Conservation (phyloP, 192 early-diverging fungal species). For the Umbelopsis vinacea region DNA sequence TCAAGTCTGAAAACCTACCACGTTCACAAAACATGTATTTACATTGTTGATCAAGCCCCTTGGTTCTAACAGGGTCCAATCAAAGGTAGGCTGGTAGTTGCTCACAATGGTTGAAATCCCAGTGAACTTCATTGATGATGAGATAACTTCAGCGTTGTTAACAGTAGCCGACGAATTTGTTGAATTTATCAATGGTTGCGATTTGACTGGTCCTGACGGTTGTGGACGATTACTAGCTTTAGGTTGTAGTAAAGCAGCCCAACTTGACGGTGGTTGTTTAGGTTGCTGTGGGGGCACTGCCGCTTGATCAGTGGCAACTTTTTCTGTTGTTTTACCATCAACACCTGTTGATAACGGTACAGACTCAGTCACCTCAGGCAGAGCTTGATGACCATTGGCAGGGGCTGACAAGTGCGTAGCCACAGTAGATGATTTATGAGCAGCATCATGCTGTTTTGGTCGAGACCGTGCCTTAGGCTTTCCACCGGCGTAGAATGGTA, state of each 20-base stretch:
- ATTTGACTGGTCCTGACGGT: background rate
- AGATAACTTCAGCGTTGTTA: background rate
- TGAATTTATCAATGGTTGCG: background rate
- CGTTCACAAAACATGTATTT: constrained; percentile 99
- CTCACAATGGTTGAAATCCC: constrained; percentile 42
- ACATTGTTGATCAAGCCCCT: constrained; percentile 95
- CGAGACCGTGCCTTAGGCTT: constrained; percentile 16
- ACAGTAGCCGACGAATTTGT: background rate
- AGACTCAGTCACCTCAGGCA: background rate
- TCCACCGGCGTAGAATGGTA: constrained; percentile 35
- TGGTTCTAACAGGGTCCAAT: constrained; percentile 63
- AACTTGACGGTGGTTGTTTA: background rate
- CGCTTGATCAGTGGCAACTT: background rate
- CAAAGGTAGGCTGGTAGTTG: constrained; percentile 47
- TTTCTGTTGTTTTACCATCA: constrained; percentile 14
- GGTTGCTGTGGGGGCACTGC: background rate
- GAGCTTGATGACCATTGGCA: background rate
- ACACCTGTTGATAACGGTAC: constrained; percentile 12
- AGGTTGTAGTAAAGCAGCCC: background rate
- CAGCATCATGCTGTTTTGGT: constrained; percentile 2
- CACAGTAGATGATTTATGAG: background rate
- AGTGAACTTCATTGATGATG: constrained; percentile 41
- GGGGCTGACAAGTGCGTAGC: background rate
- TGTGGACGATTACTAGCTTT: constrained; percentile 4
- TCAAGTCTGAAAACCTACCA: constrained; percentile 55